These are phyloP conservation scores for Scheffersomyces parashehatae DNA, from an alignment of 1,139 yeast species.

Conservation along the genomic window DNA sequence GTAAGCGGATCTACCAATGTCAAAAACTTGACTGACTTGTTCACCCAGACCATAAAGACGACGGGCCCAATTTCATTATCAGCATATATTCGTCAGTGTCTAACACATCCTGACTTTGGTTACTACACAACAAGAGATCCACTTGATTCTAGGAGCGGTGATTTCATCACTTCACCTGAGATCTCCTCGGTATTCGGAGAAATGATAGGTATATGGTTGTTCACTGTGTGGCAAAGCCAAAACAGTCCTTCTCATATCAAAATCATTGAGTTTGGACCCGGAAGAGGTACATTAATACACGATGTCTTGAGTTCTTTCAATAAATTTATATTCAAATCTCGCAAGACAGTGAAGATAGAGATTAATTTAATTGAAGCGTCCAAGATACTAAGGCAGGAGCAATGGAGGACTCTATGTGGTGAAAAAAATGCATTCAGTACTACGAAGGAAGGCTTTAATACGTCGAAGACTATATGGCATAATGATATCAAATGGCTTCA, in stretches of 20 bases:
- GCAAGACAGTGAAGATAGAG: slow-evolving; percentile 27
- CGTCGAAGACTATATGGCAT: slow-evolving; percentile 53
- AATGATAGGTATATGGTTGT: slow-evolving; percentile 76
- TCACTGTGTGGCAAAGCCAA: slow-evolving; percentile 61
- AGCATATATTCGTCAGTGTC: slow-evolving; percentile 78
- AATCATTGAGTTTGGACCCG: slow-evolving; percentile 88
- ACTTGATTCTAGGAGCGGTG: slow-evolving; percentile 61
- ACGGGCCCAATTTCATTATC: slow-evolving; percentile 79
- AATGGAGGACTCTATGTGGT: slow-evolving; percentile 53
- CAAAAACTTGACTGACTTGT: slow-evolving; percentile 38
- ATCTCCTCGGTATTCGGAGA: slow-evolving; percentile 89
- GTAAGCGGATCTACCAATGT: slow-evolving; percentile 15
- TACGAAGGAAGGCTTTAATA: slow-evolving; percentile 33
- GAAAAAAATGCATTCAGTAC: slow-evolving; percentile 15
- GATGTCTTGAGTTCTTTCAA: slow-evolving; percentile 58
- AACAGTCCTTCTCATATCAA: slow-evolving; percentile 49
- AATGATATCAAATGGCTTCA: slow-evolving; percentile 67
- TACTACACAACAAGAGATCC: slow-evolving; percentile 82
- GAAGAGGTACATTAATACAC: slow-evolving; percentile 75
- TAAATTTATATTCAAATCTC: slow-evolving; percentile 34
- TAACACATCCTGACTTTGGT: slow-evolving; percentile 76
- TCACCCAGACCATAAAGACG: slow-evolving; percentile 57
- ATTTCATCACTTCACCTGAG: slow-evolving; percentile 85
- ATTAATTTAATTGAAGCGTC: slow-evolving; percentile 74
- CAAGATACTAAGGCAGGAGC: slow-evolving; percentile 60